Base-by-base conservation (phyloP, 805 yeast genomes). In the Ogataea corticis region DNA sequence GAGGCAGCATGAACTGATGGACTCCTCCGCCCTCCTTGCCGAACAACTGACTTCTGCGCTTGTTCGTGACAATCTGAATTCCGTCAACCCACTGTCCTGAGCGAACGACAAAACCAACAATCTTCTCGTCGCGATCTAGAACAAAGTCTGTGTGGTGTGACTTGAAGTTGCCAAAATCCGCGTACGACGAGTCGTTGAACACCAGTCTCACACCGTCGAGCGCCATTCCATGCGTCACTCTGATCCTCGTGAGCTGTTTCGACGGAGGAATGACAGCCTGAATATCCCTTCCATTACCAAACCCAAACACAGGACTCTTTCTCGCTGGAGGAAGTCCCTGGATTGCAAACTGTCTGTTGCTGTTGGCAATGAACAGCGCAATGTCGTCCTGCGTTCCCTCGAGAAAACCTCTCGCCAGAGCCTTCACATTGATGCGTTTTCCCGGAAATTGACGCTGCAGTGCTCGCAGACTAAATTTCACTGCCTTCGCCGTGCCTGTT, bases 21-120 rank as follows among this genome's bases (percentile, higher is more conserved):
- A 73, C 60, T 3, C 84, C 76, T 6, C 97, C 97, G 7, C 73
- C 72, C 1, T 68, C 61, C 39, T 86, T 86, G 12, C 97, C 97
- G 53, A 70, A 77, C 73, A 79, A 66, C 2, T 72, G 73, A 32
- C 85, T 77, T 1, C 69, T 56, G 49, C 82, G 70, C 2, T 85
- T 85, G 45, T 68, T 70, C 2, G 96, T 86, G 15, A 81, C 71
- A 28, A 94, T 68, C 59, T 87, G 94, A 17, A 88, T 69, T 1
- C 85, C 96, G 70, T 94, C 98, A 4, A 94, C 71, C 97, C 98
- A 94, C 1, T 74, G 81, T 10, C 98, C 98, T 33, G 80, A 72
- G 52, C 96, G 73, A 37, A 89, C 67, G 34, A 75, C 72, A 44
- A 91, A 68, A 19, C 83, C 85, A 3, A 71, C 62, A 7, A 92